phyloP scores from a whole-genome alignment of 495 filamentous ascomycete genomes.

The Pseudomonodictys pantanalensis region DNA sequence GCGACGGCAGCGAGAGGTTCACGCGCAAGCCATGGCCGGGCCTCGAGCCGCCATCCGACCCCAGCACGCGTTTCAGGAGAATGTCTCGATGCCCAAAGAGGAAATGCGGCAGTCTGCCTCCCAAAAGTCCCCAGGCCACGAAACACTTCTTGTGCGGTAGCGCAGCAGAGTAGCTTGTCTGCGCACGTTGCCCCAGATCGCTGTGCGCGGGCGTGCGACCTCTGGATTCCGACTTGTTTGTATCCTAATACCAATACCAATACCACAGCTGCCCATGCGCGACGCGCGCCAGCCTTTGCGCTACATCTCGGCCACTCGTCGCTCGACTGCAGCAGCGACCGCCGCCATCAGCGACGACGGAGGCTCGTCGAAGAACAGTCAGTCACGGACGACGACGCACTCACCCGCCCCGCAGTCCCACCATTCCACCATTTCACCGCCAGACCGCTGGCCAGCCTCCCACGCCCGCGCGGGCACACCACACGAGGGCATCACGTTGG shows the following conservation, averaged over 20 bases:
- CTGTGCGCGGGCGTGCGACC: background rate
- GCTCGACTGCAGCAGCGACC: no score
- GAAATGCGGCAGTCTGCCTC: background rate
- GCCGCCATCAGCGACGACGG: no score
- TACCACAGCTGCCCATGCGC: background rate
- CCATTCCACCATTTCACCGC: background rate
- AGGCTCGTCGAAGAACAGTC: background rate
- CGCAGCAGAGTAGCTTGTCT: no score
- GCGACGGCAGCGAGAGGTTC: background rate
- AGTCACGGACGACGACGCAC: constrained; percentile 1
- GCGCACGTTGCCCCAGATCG: no score
- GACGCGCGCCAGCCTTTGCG: background rate
- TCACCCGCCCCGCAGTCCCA: background rate
- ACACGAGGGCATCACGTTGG: background rate
- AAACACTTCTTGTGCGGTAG: constrained; percentile 2
- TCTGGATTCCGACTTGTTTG: no score
- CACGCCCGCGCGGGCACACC: constrained; percentile 9
- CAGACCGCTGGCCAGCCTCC: background rate
- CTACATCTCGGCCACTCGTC: no score
- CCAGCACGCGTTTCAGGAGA: constrained; percentile 17
- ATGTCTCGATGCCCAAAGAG: constrained; percentile 11
- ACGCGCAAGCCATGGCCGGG: constrained; percentile 10
- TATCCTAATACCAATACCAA: background rate
- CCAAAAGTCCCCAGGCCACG: constrained; percentile 1
- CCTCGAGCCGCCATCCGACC: background rate